Evolutionary conservation across 768 basidiomycete genomes (phyloP).

Genomic region (Clavulina sp.): DNA sequence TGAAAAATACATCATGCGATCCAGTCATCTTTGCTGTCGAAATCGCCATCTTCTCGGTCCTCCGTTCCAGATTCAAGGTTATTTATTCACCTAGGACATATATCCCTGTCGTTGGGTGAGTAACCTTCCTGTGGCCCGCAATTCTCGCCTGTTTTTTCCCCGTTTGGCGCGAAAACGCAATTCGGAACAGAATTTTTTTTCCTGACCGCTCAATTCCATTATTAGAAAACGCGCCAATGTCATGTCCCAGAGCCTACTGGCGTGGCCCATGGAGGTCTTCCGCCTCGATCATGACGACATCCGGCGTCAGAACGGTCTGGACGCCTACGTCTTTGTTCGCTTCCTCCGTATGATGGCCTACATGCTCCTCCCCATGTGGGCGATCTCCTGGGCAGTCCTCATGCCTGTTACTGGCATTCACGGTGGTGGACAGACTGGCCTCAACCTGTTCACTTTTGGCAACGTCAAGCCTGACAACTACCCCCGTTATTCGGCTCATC

Average conservation of each 20-base stretch:
- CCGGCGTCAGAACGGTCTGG: constrained; percentile 42
- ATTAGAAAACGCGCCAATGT: constrained; percentile 39
- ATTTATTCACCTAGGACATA: constrained; percentile 84
- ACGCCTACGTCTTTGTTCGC: constrained; percentile 36
- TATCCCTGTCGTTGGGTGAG: constrained; percentile 30
- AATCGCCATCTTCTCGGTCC: constrained; percentile 58
- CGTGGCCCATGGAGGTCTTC: constrained; percentile 53
- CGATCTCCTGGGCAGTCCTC: constrained; percentile 72
- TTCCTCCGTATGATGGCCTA: constrained; percentile 54
- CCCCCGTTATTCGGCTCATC: constrained; percentile 55
- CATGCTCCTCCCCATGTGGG: constrained; percentile 79
- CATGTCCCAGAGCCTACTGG: constrained; percentile 31
- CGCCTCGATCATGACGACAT: constrained; percentile 44
- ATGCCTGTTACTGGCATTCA: constrained; percentile 43
- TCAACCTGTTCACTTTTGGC: constrained; percentile 66
- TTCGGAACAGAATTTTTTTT: constrained; percentile 15
- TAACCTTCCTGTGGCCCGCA: constrained; percentile 5
- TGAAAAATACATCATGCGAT: not conserved
- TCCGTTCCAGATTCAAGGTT: constrained; percentile 69
- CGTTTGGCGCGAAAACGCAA: constrained; percentile 11
- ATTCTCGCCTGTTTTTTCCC: constrained; percentile 7
- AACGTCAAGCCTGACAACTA: constrained; percentile 40
- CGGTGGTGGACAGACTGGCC: constrained; percentile 30
- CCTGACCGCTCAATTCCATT: constrained; percentile 8
- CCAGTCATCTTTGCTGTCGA: constrained; percentile 43